These are phyloP conservation scores for Kodamaea plutei DNA, from an alignment of 1,139 yeast species.

Conservation along the genomic window DNA sequence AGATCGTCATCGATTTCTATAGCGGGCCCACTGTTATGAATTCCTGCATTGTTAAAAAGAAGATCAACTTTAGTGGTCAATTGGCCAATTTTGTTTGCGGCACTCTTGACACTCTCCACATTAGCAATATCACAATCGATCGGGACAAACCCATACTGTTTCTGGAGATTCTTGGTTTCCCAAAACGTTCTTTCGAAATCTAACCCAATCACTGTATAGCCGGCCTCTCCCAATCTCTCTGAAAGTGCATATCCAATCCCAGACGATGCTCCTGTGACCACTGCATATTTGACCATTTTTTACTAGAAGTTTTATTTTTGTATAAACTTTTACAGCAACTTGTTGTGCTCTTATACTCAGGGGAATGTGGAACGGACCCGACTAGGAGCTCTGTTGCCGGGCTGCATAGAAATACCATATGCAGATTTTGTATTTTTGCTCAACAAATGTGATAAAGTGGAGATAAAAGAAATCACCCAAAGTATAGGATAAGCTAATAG, in stretches of 20 bases:
- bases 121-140: slow-evolving; percentile 32
- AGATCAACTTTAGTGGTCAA: slow-evolving; percentile 24
- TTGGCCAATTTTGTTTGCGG: slow-evolving; percentile 16
- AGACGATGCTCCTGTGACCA: slow-evolving; percentile 38
- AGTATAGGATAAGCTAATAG: no score
- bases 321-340: no score
- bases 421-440: no score
- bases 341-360: no score
- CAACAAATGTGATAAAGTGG: no score
- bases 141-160: slow-evolving; percentile 27
- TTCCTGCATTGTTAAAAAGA: slow-evolving; percentile 35
- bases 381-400: no score
- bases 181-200: slow-evolving; percentile 23
- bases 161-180: slow-evolving; percentile 24
- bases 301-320: no score
- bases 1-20: slow-evolving; percentile 26
- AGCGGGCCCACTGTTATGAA: slow-evolving; percentile 30
- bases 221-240: slow-evolving; percentile 23
- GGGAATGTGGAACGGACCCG: no score
- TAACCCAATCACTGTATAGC: slow-evolving; percentile 34
- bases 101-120: slow-evolving; percentile 23
- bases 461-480: no score
- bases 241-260: slow-evolving; percentile 37
- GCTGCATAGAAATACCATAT: no score
- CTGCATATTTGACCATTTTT: slow-evolving; percentile 21